Conservation (phyloP, 345 rosid species). For the Salix udensis region DNA sequence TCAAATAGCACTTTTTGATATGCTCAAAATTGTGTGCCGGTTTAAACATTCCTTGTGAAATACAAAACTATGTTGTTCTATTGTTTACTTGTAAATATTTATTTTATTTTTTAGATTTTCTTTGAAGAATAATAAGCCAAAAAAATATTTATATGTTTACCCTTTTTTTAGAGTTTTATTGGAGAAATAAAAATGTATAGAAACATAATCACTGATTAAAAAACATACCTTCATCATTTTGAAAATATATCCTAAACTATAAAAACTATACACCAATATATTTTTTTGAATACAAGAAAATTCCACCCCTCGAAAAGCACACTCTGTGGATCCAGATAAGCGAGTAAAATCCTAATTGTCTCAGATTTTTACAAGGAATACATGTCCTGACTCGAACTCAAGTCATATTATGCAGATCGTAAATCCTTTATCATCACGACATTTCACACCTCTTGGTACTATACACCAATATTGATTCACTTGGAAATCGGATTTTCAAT, state of each 20-base stretch:
- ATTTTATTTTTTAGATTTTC: too few species aligned
- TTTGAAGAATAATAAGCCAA: not conserved
- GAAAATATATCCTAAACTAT: too few species aligned
- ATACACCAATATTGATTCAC: too few species aligned
- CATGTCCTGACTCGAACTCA: too few species aligned
- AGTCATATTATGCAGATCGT: too few species aligned
- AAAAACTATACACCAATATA: too few species aligned
- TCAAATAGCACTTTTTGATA: not conserved
- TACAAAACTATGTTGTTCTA: not conserved
- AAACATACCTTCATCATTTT: too few species aligned
- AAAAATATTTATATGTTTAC: not conserved
- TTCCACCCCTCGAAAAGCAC: accelerated
- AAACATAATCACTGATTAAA: not conserved
- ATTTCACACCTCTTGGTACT: accelerated
- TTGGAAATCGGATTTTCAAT: not conserved
- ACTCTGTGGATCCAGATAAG: accelerated
- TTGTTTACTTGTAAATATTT: not conserved
- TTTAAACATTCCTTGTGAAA: not conserved
- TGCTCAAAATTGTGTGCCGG: not conserved
- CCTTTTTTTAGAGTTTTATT: not conserved
- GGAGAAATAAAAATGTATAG: not conserved
- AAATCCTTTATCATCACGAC: too few species aligned
- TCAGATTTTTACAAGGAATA: too few species aligned
- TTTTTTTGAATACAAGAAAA: too few species aligned
- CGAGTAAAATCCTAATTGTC: too few species aligned